phyloP scores from a whole-genome alignment of 2,329 filamentous ascomycete genomes.

The Phyllosticta paracitricarpa region DNA sequence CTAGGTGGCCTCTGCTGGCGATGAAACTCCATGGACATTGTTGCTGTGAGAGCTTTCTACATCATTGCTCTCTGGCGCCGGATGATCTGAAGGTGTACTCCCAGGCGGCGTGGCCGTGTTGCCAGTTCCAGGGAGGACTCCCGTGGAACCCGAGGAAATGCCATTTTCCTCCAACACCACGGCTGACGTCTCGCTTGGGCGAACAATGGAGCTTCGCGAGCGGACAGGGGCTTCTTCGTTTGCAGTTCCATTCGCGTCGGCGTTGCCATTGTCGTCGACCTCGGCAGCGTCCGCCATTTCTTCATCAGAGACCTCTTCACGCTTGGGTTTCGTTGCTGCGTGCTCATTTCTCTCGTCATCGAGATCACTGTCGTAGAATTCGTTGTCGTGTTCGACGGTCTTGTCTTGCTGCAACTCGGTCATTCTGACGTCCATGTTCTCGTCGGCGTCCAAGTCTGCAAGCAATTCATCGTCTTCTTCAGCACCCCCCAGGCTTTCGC shows the following conservation, averaged over 20 bases:
- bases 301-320: conserved; percentile 3
- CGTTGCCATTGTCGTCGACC: not conserved
- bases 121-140: conserved; percentile 2
- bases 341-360: conserved; percentile 6
- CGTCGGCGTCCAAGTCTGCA: conserved; percentile 8
- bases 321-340: not conserved
- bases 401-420: conserved; percentile 5
- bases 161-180: not conserved
- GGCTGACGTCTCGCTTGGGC: conserved; percentile 3
- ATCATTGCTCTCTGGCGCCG: not conserved
- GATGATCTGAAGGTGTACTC: not conserved
- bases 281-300: conserved; percentile 6
- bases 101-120: conserved; percentile 2
- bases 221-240: not conserved
- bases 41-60: not conserved
- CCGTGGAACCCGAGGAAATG: not conserved
- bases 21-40: not conserved
- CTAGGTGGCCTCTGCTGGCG: not conserved
- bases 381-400: not conserved
- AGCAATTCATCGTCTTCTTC: conserved; percentile 10
- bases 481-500: not conserved
- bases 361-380: conserved; percentile 7
- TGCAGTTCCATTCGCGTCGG: not conserved
- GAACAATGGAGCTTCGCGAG: not conserved
- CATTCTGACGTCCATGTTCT: conserved; percentile 9